phyloP scores from a whole-genome alignment of 768 basidiomycete species.

The Suillus spraguei region DNA sequence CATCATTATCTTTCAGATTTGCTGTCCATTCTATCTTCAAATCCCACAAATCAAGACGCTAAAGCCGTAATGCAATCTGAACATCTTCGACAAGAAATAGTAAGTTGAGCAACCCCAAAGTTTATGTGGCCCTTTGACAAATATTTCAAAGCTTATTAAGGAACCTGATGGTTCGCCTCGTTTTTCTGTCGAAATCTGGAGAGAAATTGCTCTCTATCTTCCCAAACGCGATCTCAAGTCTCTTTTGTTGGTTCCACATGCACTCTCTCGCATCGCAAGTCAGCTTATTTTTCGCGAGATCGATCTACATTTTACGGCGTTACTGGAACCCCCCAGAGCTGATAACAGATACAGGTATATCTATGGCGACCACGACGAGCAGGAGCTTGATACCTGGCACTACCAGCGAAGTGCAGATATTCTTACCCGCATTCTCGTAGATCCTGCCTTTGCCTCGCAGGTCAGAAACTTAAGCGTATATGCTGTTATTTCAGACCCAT shows the following conservation, averaged over 20 bases:
- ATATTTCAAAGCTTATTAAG: constrained; percentile 27
- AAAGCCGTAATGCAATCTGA: constrained; percentile 58
- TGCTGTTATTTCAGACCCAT: constrained; percentile 50
- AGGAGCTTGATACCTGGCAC: constrained; percentile 45
- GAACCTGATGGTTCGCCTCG: constrained; percentile 45
- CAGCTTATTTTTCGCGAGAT: constrained; percentile 63
- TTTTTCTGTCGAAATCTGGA: constrained; percentile 70
- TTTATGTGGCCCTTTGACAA: constrained; percentile 7
- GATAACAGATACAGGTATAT: constrained; percentile 13
- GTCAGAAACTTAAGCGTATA: constrained; percentile 62
- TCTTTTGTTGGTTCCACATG: constrained; percentile 64
- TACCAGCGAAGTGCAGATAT: constrained; percentile 72
- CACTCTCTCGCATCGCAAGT: constrained; percentile 67
- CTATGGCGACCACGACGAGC: constrained; percentile 18
- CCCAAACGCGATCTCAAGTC: constrained; percentile 69
- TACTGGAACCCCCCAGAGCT: constrained; percentile 26
- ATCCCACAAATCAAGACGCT: constrained; percentile 73
- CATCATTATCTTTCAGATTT: constrained; percentile 47
- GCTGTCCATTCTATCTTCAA: constrained; percentile 60
- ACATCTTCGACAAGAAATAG: constrained; percentile 58
- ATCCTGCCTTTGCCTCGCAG: constrained; percentile 57
- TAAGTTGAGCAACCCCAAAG: constrained; percentile 27
- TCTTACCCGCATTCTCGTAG: constrained; percentile 64
- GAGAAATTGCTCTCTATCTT: constrained; percentile 63
- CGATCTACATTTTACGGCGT: constrained; percentile 59